A percentile compares a stretch with the other conserved stretches of the same genome.
These are phyloP conservation scores for Gymnopilus junonius DNA, from an alignment of 768 basidiomycete genomes.

Conservation along the genomic window DNA sequence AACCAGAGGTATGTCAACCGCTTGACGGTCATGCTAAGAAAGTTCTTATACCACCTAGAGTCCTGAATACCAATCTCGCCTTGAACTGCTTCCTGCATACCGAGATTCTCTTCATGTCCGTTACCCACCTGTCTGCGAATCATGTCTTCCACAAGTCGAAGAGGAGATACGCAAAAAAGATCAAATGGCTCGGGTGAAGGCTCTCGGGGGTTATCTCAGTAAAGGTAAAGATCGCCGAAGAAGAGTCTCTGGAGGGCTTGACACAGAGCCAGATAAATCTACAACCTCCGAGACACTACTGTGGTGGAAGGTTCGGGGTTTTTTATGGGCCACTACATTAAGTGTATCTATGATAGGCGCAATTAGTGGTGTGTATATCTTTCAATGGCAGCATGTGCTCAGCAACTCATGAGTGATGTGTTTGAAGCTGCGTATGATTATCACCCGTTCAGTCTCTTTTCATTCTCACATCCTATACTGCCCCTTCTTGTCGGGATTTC, in stretches of 20 bases:
- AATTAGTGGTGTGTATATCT: conserved; percentile 45
- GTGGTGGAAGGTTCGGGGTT: conserved; percentile 73
- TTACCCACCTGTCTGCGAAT: conserved; percentile 85
- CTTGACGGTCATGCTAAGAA: background rate
- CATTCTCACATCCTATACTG: conserved; percentile 41
- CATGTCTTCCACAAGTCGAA: conserved; percentile 80
- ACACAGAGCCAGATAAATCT: conserved; percentile 46
- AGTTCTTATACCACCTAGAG: conserved; percentile 47
- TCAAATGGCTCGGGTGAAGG: conserved; percentile 79
- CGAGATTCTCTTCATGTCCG: conserved; percentile 74
- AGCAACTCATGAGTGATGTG: conserved; percentile 1
- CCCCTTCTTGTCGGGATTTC: conserved; percentile 61
- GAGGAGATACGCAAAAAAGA: conserved; percentile 80
- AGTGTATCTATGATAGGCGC: conserved; percentile 45
- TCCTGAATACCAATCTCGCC: conserved; percentile 68
- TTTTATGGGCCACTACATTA: conserved; percentile 62
- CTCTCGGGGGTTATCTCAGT: conserved; percentile 74
- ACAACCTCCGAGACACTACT: conserved; percentile 47
- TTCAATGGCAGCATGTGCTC: background rate
- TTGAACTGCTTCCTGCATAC: conserved; percentile 72
- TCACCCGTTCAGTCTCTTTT: conserved; percentile 29
- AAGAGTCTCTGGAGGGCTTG: conserved; percentile 41
- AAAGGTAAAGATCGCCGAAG: conserved; percentile 66
- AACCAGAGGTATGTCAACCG: conserved; percentile 61
- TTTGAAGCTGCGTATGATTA: conserved; percentile 38